phyloP scores from a whole-genome alignment of 805 yeast species.

The Starmerella gropengiesseri region DNA sequence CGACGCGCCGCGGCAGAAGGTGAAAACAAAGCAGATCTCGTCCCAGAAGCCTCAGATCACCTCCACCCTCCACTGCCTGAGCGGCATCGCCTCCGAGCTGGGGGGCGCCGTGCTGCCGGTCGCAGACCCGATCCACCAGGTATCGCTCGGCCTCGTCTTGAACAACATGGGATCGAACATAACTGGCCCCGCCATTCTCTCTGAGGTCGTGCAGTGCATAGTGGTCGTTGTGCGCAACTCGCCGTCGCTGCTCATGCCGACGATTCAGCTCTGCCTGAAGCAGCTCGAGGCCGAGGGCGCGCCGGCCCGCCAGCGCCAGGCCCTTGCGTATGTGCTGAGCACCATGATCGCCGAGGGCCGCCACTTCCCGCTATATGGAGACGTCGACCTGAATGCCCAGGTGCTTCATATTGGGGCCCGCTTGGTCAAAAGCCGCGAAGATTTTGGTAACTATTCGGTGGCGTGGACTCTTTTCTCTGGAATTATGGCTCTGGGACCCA shows the following conservation, averaged over 20 bases:
- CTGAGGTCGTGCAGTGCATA: slow-evolving; percentile 10
- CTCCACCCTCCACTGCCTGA: slow-evolving; percentile 16
- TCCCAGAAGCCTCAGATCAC: slow-evolving; percentile 4
- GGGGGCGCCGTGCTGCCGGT: slow-evolving; percentile 21
- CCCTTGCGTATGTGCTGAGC: slow-evolving; percentile 18
- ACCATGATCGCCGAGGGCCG: slow-evolving; percentile 15
- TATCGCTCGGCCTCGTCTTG: slow-evolving; percentile 18
- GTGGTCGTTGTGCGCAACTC: slow-evolving; percentile 11
- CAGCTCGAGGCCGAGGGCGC: slow-evolving; percentile 17
- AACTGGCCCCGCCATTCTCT: slow-evolving; percentile 8
- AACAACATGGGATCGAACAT: slow-evolving; percentile 10
- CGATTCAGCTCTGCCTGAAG: slow-evolving; percentile 13
- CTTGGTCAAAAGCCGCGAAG: slow-evolving; percentile 7
- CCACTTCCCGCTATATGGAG: slow-evolving; percentile 16
- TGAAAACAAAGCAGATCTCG: neutral
- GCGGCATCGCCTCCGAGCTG: slow-evolving; percentile 6
- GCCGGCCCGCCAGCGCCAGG: neutral
- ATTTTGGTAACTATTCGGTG: slow-evolving; percentile 10
- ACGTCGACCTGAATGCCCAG: slow-evolving; percentile 16
- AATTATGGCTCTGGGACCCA: slow-evolving; percentile 48
- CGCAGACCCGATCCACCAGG: slow-evolving; percentile 21
- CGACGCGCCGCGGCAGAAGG: neutral
- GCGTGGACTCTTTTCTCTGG: slow-evolving; percentile 61
- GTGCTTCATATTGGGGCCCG: slow-evolving; percentile 10
- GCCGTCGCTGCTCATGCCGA: slow-evolving; percentile 18